A percentile compares a stretch with the other conserved stretches of the same genome.
phyloP scores from a whole-genome alignment of 192 early-diverging fungal species.

The Coemansia sp. region DNA sequence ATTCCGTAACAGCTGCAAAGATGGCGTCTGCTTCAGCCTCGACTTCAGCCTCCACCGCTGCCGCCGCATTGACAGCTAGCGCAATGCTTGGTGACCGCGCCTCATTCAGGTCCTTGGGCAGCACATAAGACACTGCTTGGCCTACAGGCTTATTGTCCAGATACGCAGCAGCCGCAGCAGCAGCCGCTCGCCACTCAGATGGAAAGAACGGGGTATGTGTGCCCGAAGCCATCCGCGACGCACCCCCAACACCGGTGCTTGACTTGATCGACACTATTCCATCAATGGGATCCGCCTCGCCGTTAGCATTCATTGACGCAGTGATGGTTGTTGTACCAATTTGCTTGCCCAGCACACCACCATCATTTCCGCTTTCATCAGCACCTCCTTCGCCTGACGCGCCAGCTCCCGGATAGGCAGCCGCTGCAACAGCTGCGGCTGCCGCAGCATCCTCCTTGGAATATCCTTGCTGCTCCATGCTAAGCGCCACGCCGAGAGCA shows the following conservation, averaged over 20 bases:
- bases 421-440: slow-evolving; percentile 30
- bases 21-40: not conserved
- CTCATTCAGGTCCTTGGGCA: slow-evolving; percentile 43
- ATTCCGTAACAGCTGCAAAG: not conserved
- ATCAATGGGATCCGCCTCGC: slow-evolving; percentile 50
- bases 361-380: not conserved
- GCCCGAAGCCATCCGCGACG: slow-evolving; percentile 34
- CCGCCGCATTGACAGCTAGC: slow-evolving; percentile 12
- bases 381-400: not conserved
- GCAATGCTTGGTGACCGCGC: slow-evolving; percentile 26
- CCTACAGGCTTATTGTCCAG: slow-evolving; percentile 21
- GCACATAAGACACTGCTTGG: slow-evolving; percentile 30
- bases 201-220: slow-evolving; percentile 32
- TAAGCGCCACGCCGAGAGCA: slow-evolving; percentile 46
- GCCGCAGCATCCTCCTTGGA: slow-evolving; percentile 47
- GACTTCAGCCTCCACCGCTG: not conserved
- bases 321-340: slow-evolving; percentile 35
- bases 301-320: slow-evolving; percentile 48
- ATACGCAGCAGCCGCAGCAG: slow-evolving; percentile 32
- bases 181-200: slow-evolving; percentile 30
- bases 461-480: slow-evolving; percentile 53
- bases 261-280: slow-evolving; percentile 51
- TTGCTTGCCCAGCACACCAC: slow-evolving; percentile 11
- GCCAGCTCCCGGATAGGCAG: slow-evolving; percentile 23
- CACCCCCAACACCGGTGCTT: slow-evolving; percentile 1